Base-by-base conservation (phyloP, 768 basidiomycete species). In the Paxillus involutus region DNA sequence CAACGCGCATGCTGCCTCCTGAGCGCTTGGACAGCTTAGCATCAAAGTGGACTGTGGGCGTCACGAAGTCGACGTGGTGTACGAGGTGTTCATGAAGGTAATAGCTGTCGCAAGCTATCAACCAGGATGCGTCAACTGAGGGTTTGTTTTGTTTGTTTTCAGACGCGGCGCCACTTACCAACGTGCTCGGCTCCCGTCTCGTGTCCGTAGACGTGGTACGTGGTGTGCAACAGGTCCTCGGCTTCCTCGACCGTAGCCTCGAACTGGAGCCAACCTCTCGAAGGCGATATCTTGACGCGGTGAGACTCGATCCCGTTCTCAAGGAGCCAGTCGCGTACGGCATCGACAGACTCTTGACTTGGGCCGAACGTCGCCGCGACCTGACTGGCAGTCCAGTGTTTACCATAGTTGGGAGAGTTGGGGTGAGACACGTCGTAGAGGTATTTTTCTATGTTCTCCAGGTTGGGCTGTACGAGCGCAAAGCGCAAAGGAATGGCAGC, bases 361-460 rank as follows among this genome's bases (percentile, higher is more conserved):
- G 79, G 80, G 0, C 76, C 71, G 47, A 80, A 80, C 44, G 61
- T 70, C n/a, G 73, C 64, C 19, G 72, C 73, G 46, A 81, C 64
- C 26, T 70, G 56, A 19, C 57, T 59, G 1, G 78, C 63, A 1
- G 74, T 66, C 76, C 77, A 79, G 51, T 81, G 80, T 32, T 75
- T 69, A 1, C 78, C 79, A 44, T 78, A 81, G 50, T 63, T 71
- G 14, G 70, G 63, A 9, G 80, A 81, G 14, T 64, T 57, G 6
- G 79, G 79, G 51, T 77, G 73, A 0, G 79, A 71, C 12, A 80
- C 71, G 3, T 75, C 68, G 55, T 75, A 63, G 39, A 80, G 73
- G 44, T 69, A 60, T 48, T 74, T 70, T 17, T 78, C 76, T 13
- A 81, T 56, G 35, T 65, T 45, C 49, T 75, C 61, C 7, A 77